These are phyloP conservation scores for Geosmithia putterillii DNA, from an alignment of 2,329 filamentous ascomycete species.

Conservation along the genomic window DNA sequence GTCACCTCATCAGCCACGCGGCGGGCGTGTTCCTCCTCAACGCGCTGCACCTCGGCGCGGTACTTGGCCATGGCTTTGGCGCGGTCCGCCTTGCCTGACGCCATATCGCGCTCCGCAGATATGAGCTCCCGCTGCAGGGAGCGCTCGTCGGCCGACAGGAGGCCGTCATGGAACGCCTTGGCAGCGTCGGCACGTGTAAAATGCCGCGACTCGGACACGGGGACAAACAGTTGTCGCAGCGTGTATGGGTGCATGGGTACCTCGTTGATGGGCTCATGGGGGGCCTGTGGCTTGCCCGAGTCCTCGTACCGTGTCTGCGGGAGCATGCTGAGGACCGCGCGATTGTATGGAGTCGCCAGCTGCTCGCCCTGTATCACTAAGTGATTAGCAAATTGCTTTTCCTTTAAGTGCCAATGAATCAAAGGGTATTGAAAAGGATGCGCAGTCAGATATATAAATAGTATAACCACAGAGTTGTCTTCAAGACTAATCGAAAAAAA, in stretches of 20 bases:
- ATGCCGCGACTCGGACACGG: constrained; percentile 48
- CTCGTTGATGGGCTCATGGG: constrained; percentile 52
- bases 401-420: constrained; percentile 1
- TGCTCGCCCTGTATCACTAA: constrained; percentile 50
- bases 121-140: constrained; percentile 53
- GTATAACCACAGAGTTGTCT: constrained; percentile 89
- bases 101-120: constrained; percentile 35
- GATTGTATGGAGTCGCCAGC: constrained; percentile 64
- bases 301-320: constrained; percentile 51
- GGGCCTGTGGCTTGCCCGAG: constrained; percentile 26
- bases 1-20: constrained; percentile 17
- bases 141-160: constrained; percentile 48
- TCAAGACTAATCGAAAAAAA: constrained; percentile 99
- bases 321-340: constrained; percentile 68
- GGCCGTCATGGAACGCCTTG: constrained; percentile 45
- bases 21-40: constrained; percentile 25
- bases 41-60: constrained; percentile 26
- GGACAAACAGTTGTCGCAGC: constrained; percentile 52
- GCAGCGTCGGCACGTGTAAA: constrained; percentile 56
- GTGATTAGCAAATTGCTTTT: not conserved
- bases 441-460: constrained; percentile 14
- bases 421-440: constrained; percentile 1
- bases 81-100: constrained; percentile 17
- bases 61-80: constrained; percentile 27
- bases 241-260: constrained; percentile 49